Base-by-base conservation (phyloP, 805 yeast species). In the Dipodascus albidus region DNA sequence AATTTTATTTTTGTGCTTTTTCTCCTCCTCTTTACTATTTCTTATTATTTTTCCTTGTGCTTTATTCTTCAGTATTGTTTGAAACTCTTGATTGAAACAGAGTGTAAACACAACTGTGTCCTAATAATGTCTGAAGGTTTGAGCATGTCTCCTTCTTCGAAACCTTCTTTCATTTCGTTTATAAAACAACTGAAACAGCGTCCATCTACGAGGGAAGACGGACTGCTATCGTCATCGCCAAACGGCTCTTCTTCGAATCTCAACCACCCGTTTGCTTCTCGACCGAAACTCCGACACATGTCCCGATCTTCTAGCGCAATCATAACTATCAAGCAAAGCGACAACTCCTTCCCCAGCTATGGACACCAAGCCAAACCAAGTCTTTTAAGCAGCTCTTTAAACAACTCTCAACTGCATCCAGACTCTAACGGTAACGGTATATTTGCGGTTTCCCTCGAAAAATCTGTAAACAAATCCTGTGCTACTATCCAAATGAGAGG, bases 391-490 rank as follows among this genome's bases (percentile, higher is more conserved):
- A 33, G 44, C 44, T 58, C 51, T 4, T 17, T 24, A 9, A n/a
- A 47, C 42, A 19, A 15, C 17, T 41, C 44, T 41, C 49, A 49
- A 42, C 22, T 38, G 47, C 17, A 38, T 38, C 50, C 53, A 27
- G 55, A 58, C 50, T 57, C 57, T 23, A 53, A 27, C 21, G 61
- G 58, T 11, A 58, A 63, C 22, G 67, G 76, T 62, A 81, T 93
- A 54, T 85, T 93, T 75, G 97, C 96, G 15, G 88, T 83, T 2
- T 79, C 91, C 1, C 73, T 93, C 33, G 78, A 77, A 9, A 76
- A 77, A 23, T 87, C 96, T 15, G 75, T 91, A 50, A 68, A 75
- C 33, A 77, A 82, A 55, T 96, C 98, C 0, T 82, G 82, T 54
- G 95, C 90, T 17, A 76, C 80, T 50, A 85, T 88, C 52, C 78